A percentile compares a stretch with the other conserved stretches of the same genome.
Evolutionary conservation across 2,329 filamentous ascomycete species (phyloP).

Genomic region (Trichoderma breve): DNA sequence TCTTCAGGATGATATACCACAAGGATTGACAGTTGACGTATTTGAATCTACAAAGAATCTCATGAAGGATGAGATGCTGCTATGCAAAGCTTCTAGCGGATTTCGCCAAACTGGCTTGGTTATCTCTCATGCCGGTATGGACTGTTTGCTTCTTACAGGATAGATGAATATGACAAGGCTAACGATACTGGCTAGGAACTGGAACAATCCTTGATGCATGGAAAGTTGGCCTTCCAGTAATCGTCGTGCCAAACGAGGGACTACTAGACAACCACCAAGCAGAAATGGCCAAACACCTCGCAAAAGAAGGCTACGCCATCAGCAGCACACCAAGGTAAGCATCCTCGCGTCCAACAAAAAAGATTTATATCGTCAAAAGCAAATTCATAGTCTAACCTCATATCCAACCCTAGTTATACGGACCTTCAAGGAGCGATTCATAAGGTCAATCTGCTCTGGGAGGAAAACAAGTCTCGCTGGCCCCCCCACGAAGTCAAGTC

Average conservation of each 20-base stretch:
- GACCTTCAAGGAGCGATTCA: conserved; percentile 38
- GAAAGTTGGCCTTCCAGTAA: conserved; percentile 68
- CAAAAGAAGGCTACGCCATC: conserved; percentile 72
- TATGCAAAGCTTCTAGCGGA: conserved; percentile 48
- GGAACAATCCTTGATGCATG: conserved; percentile 85
- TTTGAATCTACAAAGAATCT: conserved; percentile 37
- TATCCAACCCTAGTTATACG: conserved; percentile 25
- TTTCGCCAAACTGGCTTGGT: conserved; percentile 64
- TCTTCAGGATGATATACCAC: conserved; percentile 27
- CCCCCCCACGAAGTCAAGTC: conserved; percentile 31
- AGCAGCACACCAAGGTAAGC: conserved; percentile 65
- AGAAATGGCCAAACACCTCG: conserved; percentile 77
- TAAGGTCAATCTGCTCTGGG: conserved; percentile 38
- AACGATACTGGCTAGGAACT: conserved; percentile 58
- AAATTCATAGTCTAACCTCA: background rate
- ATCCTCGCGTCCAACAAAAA: no score
- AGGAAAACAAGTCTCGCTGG: conserved; percentile 38
- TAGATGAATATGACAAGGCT: background rate
- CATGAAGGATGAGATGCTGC: conserved; percentile 50
- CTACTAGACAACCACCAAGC: conserved; percentile 89
- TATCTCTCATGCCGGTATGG: conserved; percentile 73
- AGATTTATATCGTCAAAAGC: no score
- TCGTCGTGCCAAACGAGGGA: conserved; percentile 82
- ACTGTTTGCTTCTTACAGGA: background rate
- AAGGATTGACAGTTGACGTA: conserved; percentile 28